These are phyloP conservation scores for Pisolithus thermaeus DNA, from an alignment of 1,284 basidiomycete species.

Conservation along the genomic window DNA sequence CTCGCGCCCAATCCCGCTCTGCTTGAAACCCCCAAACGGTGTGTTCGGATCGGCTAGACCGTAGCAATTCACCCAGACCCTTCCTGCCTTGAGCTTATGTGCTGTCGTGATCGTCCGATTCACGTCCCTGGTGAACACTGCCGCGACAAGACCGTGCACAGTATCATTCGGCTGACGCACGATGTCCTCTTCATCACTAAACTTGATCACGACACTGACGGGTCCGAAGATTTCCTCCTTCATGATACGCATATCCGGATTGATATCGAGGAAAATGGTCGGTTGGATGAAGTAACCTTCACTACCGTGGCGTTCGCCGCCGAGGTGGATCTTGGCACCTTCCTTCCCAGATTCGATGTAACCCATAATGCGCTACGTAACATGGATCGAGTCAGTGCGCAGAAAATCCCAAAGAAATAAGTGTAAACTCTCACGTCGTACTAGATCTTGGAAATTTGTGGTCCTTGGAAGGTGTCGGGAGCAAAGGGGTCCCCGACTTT, in stretches of 20 bases:
- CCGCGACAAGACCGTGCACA: slow-evolving; percentile 79
- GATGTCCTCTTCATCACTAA: slow-evolving; percentile 66
- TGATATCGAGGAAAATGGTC: slow-evolving; percentile 81
- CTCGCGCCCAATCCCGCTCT: slow-evolving; percentile 80
- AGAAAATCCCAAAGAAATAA: slow-evolving; percentile 23
- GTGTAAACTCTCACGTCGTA: slow-evolving; percentile 46
- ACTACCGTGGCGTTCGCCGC: slow-evolving; percentile 69
- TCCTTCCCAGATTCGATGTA: slow-evolving; percentile 85
- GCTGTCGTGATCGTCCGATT: slow-evolving; percentile 63
- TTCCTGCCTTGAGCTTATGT: slow-evolving; percentile 78
- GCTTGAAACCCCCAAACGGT: slow-evolving; percentile 89
- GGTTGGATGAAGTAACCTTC: slow-evolving; percentile 76
- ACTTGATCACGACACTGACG: slow-evolving; percentile 70
- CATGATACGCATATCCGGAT: slow-evolving; percentile 80
- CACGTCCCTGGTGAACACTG: slow-evolving; percentile 81
- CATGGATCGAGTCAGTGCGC: slow-evolving; percentile 19
- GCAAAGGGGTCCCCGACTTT: too few relatives aligned
- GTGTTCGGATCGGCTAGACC: slow-evolving; percentile 63
- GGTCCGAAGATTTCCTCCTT: slow-evolving; percentile 92
- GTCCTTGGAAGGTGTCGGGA: slow-evolving; percentile 51
- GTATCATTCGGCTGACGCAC: slow-evolving; percentile 81
- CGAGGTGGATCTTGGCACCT: slow-evolving; percentile 77
- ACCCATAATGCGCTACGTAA: slow-evolving; percentile 66
- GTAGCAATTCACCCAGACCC: slow-evolving; percentile 75
- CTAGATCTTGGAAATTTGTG: slow-evolving; percentile 76